Evolutionary conservation across 495 filamentous ascomycete species (phyloP).

Genomic region (Aspergillus baeticus): DNA sequence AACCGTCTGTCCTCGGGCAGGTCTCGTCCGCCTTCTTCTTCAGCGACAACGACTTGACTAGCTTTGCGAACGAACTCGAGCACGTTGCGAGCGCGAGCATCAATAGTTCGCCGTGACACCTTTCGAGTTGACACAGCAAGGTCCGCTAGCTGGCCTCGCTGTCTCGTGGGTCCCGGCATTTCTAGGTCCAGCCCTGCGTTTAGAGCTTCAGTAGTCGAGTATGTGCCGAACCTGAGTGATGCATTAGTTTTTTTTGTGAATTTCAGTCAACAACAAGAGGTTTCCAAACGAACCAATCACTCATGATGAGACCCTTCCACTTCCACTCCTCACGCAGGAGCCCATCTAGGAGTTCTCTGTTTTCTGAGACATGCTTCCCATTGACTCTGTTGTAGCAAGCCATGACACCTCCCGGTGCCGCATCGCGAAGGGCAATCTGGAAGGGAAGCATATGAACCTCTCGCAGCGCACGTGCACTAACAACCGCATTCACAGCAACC

Average conservation of each 20-base stretch:
- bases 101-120: background rate
- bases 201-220: background rate
- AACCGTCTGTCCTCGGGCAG: background rate
- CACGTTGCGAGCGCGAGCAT: too few relatives aligned
- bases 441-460: conserved; percentile 70
- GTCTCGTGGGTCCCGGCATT: background rate
- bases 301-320: background rate
- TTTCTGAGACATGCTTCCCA: background rate
- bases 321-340: background rate
- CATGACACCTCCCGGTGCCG: conserved; percentile 61
- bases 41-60: background rate
- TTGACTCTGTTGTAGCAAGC: conserved; percentile 64
- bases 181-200: background rate
- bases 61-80: background rate
- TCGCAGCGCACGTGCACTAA: conserved; percentile 60
- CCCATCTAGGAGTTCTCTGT: background rate
- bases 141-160: background rate
- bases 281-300: too few relatives aligned
- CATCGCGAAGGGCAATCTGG: conserved; percentile 58
- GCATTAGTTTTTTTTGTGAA: too few relatives aligned
- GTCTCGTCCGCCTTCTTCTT: background rate
- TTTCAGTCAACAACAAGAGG: too few relatives aligned
- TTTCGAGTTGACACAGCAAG: background rate
- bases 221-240: too few relatives aligned
- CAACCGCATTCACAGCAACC: conserved; percentile 51